A percentile compares a stretch with the other conserved stretches of the same genome.
Evolutionary conservation across 306 rosid genomes (phyloP).

Genomic region (cucumber (Cucumis sativus)): DNA sequence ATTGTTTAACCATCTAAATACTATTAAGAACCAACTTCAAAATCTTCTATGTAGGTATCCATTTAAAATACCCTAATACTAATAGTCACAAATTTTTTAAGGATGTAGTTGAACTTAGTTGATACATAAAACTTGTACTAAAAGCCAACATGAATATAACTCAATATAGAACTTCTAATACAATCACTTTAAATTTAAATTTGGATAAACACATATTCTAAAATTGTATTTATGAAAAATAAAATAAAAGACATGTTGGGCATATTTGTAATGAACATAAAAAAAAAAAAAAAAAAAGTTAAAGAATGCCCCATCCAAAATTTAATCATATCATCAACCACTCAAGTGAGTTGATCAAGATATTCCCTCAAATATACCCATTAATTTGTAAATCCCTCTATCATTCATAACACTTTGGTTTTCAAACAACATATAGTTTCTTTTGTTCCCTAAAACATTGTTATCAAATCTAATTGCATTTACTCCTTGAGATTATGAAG

Average conservation of each 20-base stretch:
- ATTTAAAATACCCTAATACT: too few species aligned
- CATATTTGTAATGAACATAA: not conserved
- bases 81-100: too few species aligned
- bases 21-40: too few species aligned
- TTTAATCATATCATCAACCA: not conserved
- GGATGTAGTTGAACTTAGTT: too few species aligned
- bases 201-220: too few species aligned
- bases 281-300: not conserved
- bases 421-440: conserved; percentile 1
- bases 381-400: not conserved
- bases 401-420: not conserved
- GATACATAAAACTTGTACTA: too few species aligned
- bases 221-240: not conserved
- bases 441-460: not conserved
- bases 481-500: not conserved
- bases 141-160: too few species aligned
- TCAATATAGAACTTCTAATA: too few species aligned
- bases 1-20: too few species aligned
- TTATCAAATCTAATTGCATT: not conserved
- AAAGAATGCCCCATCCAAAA: not conserved
- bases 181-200: too few species aligned
- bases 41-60: too few species aligned
- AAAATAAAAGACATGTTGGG: not conserved
- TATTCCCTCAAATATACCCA: not conserved
- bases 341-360: not conserved